Evolutionary conservation across 139 green algal genomes (phyloP), one percentile per base, ranked within the genome.

Genomic region (Volvox reticuliferus): DNA sequence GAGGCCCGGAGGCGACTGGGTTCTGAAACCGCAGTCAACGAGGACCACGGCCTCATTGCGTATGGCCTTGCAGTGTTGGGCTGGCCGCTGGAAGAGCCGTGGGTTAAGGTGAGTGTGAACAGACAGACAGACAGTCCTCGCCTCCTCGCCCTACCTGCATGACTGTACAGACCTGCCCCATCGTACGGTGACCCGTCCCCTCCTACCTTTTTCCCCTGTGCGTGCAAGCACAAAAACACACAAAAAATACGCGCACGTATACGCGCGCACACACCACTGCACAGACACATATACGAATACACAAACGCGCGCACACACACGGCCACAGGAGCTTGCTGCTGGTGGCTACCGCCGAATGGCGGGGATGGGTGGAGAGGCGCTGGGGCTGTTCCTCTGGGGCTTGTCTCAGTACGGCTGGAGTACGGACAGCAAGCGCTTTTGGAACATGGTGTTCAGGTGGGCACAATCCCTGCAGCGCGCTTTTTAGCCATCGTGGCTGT

Each of bases 371-470:
- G 92, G 92, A 12, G 88, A 94, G 71, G 92, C 82, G 20, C 67
- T 91, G 36, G 92, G 67, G 61, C 84, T 94, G 88, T 30, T 94
- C 88, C 69, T 89, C 26, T 94, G 92, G 92, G 92, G 79, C 22
- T 61, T 94, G 22, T 73, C 79, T 0, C 85, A 91, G 85, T 92
- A 92, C 55, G 92, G 69, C 86, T 90, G 86, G 86, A 81, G 30
- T n/a, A 84, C 67, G 26, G 86, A 62, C 86, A 90, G 86, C 86
- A 28, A 37, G 12, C n/a, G 73, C 18, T 90, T 90, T 44, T 90
- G 86, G 86, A 26, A 63, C 86, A 63, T n/a, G 28, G 86, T 90
- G 50, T 83, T 84, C 86, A 76, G 73, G 86, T 90, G 86, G 0
- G 85, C 44, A 5, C 44, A 9, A 55, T 55, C 44, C 44, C 44